Conservation (phyloP, 2,329 filamentous ascomycete genomes). For the Claviceps humidiphila region DNA sequence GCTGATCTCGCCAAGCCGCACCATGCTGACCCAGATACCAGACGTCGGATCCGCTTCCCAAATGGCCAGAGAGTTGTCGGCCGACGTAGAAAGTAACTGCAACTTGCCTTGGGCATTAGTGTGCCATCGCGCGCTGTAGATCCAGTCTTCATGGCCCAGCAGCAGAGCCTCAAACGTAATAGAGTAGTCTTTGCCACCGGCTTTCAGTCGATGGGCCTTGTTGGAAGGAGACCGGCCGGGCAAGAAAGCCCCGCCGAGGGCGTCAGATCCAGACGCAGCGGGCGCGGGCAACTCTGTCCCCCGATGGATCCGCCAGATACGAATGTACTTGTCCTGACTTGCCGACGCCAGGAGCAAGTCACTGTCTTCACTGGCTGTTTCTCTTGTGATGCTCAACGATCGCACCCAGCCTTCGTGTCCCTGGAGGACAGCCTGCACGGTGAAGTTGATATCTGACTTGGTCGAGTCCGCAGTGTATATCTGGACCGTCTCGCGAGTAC, state of each 20-base stretch:
- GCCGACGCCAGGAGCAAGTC: constrained; percentile 81
- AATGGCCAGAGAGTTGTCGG: constrained; percentile 86
- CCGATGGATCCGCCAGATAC: constrained; percentile 75
- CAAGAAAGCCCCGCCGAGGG: constrained; percentile 42
- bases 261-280: constrained; percentile 40
- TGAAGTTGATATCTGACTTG: constrained; percentile 38
- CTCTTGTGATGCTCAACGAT: constrained; percentile 64
- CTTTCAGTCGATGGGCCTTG: constrained; percentile 68
- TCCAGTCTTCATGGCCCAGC: constrained; percentile 95
- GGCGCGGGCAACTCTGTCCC: constrained; percentile 51
- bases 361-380: constrained; percentile 37
- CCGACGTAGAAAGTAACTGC: constrained; percentile 77
- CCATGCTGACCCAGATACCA: constrained; percentile 80
- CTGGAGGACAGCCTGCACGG: constrained; percentile 60
- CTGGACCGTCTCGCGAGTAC: constrained; percentile 72
- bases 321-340: constrained; percentile 94
- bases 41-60: constrained; percentile 79
- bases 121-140: constrained; percentile 77
- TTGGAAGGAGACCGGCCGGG: constrained; percentile 69
- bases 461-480: constrained; percentile 50
- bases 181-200: constrained; percentile 51
- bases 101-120: constrained; percentile 37
- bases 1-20: constrained; percentile 84
- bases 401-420: constrained; percentile 95
- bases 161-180: constrained; percentile 89